Base-by-base conservation (phyloP, 2,329 filamentous ascomycete species). In the Alternaria sp. region DNA sequence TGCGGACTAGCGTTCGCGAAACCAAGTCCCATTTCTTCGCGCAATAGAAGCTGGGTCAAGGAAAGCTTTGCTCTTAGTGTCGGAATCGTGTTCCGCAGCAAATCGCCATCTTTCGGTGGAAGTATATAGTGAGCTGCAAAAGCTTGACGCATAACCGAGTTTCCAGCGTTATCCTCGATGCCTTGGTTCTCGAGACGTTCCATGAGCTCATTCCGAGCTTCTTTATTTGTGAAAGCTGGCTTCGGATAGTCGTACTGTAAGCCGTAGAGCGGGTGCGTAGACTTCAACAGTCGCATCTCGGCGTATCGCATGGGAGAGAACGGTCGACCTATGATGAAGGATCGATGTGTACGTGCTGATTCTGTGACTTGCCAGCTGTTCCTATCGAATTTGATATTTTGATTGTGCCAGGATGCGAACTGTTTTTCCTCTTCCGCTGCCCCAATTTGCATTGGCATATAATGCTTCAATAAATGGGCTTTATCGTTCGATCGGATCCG, bases 1-100 rank as follows among this genome's bases (percentile, higher is more conserved):
- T 56, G 41, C 11, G 11, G 22, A n/a, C 43, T 48, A 20, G 30
- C 34, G 43, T 59, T 38, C 1, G 43, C 57, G 28, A 59, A 48
- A 16, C 28, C 20, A 10, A 38, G 22, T 5, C 36, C 51, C 27
- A n/a, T 43, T 22, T 54, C 45, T 12, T 49, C 43, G 51, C 44
- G n/a, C 12, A 22, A 51, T n/a, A 55, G 30, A 2, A 44, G 20
- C 4, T 44, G 48, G 2, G 25, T 14, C 12, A 46, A 20, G 18
- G 28, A 59, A 9, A 49, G 44, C 18, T 40, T 59, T 2, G 25
- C 52, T 49, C 44, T 48, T 27, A 28, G 7, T 4, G 30, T 59
- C 16, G 43, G 44, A 44, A 59, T 22, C 27, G 43, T 50, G 6
- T 16, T 44, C 7, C 36, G 36, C 25, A 55, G 44, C 22, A 59